A percentile compares a stretch with the other conserved stretches of the same genome.
Conservation (phyloP, 2,329 filamentous ascomycete species). For the Paraconiothyrium sp. region DNA sequence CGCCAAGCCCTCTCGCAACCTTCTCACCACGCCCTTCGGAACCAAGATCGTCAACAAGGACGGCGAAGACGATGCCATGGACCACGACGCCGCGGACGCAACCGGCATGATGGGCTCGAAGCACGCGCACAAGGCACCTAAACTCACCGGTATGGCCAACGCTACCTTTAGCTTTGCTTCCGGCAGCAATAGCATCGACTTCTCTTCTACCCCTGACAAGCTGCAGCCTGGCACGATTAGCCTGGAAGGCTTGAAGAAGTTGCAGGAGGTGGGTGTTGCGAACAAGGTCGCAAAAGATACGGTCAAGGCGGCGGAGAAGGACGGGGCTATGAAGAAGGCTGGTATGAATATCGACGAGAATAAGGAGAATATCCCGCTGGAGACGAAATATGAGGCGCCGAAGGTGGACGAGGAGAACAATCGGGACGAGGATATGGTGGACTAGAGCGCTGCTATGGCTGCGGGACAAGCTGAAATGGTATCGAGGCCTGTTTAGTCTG, state of each 20-base stretch:
- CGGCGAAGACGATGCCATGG: background rate
- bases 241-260: background rate
- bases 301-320: background rate
- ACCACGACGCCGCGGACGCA: background rate
- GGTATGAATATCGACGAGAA: background rate
- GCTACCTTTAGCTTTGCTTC: background rate
- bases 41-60: background rate
- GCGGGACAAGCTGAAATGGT: background rate
- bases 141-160: background rate
- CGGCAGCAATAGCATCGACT: background rate
- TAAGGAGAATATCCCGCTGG: conserved; percentile 4
- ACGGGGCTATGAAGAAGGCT: background rate
- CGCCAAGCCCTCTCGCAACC: background rate
- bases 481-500: background rate
- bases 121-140: background rate
- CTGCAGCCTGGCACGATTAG: background rate
- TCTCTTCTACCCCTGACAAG: background rate
- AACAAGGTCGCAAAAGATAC: background rate
- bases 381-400: background rate
- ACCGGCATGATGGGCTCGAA: background rate
- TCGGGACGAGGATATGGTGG: background rate
- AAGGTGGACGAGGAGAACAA: background rate
- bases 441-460: background rate
- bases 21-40: background rate
- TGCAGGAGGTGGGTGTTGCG: background rate